Base-by-base conservation (phyloP, 129 eudicot genomes). In the Arctium lappa region DNA sequence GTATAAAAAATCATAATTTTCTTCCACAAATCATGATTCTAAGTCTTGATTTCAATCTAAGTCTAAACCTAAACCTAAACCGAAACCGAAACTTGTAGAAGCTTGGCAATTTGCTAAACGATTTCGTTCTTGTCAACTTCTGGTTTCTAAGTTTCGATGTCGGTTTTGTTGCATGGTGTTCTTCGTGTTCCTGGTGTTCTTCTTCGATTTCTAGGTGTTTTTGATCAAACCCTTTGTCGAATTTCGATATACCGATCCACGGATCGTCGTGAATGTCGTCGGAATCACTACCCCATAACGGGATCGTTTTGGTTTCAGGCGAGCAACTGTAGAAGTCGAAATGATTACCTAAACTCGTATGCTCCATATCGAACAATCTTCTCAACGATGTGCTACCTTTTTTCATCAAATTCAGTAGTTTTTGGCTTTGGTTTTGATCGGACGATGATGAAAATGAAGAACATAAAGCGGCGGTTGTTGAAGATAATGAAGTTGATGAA, bases 311-410 rank as follows among this genome's bases (percentile, higher is more conserved):
- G 5, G 89, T 86, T 0, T 87, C 72, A 0, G 91, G 91, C 4
- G 94, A 92, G 50, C 86, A 84, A 73, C 94, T 87, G 42, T 92
- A 90, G 6, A 82, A 86, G 48, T 80, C 83, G 50, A 90, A 85
- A 87, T 92, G 89, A 50, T 87, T 79, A 69, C 76, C 83, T 60
- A 92, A 90, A 82, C 92, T 92, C 2, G 92, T 90, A 78, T 92
- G 97, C 76, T 92, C 94, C 97, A 92, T 90, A 36, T 89, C 94
- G 48, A 92, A 92, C 38, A 92, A 79, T 86, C 97, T 76, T 80
- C 93, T 72, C 76, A 92, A 74, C 11, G 93, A 90, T 0, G 93
- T 90, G 83, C 89, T 92, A 62, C 97, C 94, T 78, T 69, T 90
- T 79, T 86, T 92, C 97, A 90, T 92, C 86, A 90, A 82, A 22